Evolutionary conservation across 2,329 filamentous ascomycete species (phyloP).

Genomic region (Ophiostoma ips): DNA sequence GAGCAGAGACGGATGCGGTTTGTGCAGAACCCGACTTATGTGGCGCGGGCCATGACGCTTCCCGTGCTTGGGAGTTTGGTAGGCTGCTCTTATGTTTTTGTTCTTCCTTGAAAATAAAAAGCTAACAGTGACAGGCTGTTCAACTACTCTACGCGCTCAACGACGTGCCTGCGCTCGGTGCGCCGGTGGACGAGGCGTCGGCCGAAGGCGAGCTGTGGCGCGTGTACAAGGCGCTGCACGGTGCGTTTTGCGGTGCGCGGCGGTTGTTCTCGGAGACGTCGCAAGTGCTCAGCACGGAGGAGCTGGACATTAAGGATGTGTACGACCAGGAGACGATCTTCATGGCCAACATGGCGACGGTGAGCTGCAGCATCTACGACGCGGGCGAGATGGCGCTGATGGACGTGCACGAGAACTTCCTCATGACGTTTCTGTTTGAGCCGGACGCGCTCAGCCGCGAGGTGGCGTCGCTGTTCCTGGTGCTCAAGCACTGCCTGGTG

Average conservation of each 20-base stretch:
- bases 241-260: slow-evolving; percentile 21
- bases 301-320: slow-evolving; percentile 25
- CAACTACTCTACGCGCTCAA: slow-evolving; percentile 25
- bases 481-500: slow-evolving; percentile 28
- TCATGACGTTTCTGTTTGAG: slow-evolving; percentile 28
- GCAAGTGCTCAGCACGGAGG: slow-evolving; percentile 22
- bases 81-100: slow-evolving; percentile 4
- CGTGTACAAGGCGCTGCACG: slow-evolving; percentile 21
- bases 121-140: slow-evolving; percentile 18
- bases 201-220: slow-evolving; percentile 21
- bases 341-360: slow-evolving; percentile 35
- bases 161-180: slow-evolving; percentile 20
- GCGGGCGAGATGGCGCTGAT: slow-evolving; percentile 25
- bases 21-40: slow-evolving; percentile 20
- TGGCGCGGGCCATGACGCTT: slow-evolving; percentile 24
- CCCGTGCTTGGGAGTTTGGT: slow-evolving; percentile 22
- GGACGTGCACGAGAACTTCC: slow-evolving; percentile 31
- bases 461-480: slow-evolving; percentile 30
- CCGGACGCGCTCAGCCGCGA: slow-evolving; percentile 26
- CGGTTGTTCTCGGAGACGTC: slow-evolving; percentile 22
- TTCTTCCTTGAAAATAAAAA: neutral
- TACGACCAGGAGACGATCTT: slow-evolving; percentile 28
- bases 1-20: slow-evolving; percentile 23
- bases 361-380: slow-evolving; percentile 28
- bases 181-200: slow-evolving; percentile 15